Base-by-base conservation (phyloP, 2,329 filamentous ascomycete genomes). In the Venturia aucupariae region DNA sequence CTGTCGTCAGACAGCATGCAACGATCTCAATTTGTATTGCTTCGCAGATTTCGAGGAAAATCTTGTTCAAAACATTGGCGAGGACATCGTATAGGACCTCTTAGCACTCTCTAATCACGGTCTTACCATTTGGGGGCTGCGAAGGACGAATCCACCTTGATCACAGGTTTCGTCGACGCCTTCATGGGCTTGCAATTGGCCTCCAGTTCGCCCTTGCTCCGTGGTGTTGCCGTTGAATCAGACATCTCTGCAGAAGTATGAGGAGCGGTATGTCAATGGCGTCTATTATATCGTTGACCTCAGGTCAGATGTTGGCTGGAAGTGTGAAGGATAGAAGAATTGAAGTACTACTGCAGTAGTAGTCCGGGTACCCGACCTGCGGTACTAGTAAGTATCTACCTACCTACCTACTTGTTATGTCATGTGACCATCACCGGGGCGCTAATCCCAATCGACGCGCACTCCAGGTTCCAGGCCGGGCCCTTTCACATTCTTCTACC, bases 131-230 rank as follows among this genome's bases (percentile, higher is more conserved):
- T 60, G 15, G 59, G n/a, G 6, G 59, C 41, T 44, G 59, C 44
- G 41, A 41, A 60, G n/a, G 59, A 27, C 35, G 59, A 60, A 41
- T 60, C 59, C 13, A 60, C 17, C 59, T 44, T 60, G 59, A 60
- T 44, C 4, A 44, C 38, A 60, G 59, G 22, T 60, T 60, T 60
- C n/a, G 59, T 19, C 19, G 35, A 44, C 24, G 59, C 38, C n/a
- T 60, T n/a, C n/a, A n/a, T n/a, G n/a, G n/a, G n/a, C n/a, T n/a
- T n/a, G n/a, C n/a, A n/a, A n/a, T n/a, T 60, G 27, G 13, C 1
- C 35, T 44, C 44, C 22, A 22, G n/a, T 41, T 57, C 51, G 17
- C 51, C 51, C 51, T 57, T 57, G 51, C 51, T 57, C 15, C 30
- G 51, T 57, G 51, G 51, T 22, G 51, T 57, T 7, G 51, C 30